Evolutionary conservation across 108 stramenopile species (phyloP).

Genomic region (Mayamaea pseudoterrestris): DNA sequence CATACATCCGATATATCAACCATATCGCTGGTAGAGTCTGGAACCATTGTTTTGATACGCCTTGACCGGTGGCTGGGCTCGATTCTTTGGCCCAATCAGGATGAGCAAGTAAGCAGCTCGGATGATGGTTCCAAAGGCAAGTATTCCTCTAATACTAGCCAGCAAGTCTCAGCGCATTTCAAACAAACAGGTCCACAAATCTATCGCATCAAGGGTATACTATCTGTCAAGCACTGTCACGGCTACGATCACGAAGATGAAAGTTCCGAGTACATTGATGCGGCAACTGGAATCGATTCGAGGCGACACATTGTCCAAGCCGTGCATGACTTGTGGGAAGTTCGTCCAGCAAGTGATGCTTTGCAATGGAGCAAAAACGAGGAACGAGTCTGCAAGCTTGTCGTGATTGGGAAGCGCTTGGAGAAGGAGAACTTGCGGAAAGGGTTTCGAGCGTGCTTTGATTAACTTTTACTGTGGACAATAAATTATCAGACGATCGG

Average conservation of each 20-base stretch:
- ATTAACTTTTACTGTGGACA: no score
- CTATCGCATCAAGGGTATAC: slow-evolving; percentile 68
- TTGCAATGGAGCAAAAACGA: slow-evolving; percentile 35
- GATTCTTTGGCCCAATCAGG: slow-evolving; percentile 78
- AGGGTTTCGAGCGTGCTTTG: slow-evolving; percentile 48
- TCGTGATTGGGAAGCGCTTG: slow-evolving; percentile 80
- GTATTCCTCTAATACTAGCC: slow-evolving; percentile 46
- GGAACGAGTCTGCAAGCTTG: slow-evolving; percentile 55
- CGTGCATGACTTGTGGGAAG: slow-evolving; percentile 83
- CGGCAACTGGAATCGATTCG: slow-evolving; percentile 21
- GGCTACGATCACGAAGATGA: slow-evolving; percentile 13
- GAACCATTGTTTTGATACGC: slow-evolving; percentile 33
- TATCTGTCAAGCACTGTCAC: slow-evolving; percentile 28
- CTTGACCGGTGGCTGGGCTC: slow-evolving; percentile 73
- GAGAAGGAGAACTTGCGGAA: slow-evolving; percentile 22
- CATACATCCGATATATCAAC: slow-evolving; percentile 61
- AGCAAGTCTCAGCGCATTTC: slow-evolving; percentile 15
- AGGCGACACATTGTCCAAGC: slow-evolving; percentile 65
- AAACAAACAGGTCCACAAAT: slow-evolving; percentile 15
- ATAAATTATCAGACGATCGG: no score
- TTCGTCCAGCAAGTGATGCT: slow-evolving; percentile 43
- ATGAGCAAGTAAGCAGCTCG: slow-evolving; percentile 50
- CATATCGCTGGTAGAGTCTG: slow-evolving; percentile 31
- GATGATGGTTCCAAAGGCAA: no score
- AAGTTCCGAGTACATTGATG: slow-evolving; percentile 11